Conservation (phyloP, 345 rosid genomes). For the Boechera divaricarpa region DNA sequence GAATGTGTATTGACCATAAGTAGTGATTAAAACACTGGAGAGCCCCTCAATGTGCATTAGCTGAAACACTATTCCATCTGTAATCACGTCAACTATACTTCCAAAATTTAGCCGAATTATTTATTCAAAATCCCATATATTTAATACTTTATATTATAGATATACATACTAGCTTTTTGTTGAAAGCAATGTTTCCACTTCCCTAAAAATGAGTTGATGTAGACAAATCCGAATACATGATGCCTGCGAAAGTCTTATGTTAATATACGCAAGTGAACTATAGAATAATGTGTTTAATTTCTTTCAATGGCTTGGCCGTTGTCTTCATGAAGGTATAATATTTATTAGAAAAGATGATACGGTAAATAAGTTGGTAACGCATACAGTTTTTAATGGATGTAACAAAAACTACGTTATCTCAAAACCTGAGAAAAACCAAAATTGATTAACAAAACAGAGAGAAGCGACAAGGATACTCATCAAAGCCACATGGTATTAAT, state of each 20-base stretch:
- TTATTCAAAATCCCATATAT: neutral
- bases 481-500: constrained; percentile 9
- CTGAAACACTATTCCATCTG: constrained; percentile 16
- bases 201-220: constrained; percentile 3
- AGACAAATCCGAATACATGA: neutral
- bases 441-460: neutral
- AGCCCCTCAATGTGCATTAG: constrained; percentile 27
- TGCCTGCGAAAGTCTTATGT: neutral
- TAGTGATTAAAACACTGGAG: constrained; percentile 11
- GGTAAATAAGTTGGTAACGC: neutral
- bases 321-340: neutral
- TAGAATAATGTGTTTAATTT: neutral
- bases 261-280: neutral
- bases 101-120: neutral
- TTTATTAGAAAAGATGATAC: neutral
- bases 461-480: constrained; percentile 12
- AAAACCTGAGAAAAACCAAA: neutral
- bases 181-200: neutral
- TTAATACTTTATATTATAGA: neutral
- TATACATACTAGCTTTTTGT: neutral
- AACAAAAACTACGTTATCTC: neutral
- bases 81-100: constrained; percentile 13
- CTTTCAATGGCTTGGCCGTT: neutral
- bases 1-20: constrained; percentile 23
- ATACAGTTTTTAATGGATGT: neutral